Evolutionary conservation across 2,329 filamentous ascomycete genomes (phyloP).

Genomic region (Fusarium haematococcum): DNA sequence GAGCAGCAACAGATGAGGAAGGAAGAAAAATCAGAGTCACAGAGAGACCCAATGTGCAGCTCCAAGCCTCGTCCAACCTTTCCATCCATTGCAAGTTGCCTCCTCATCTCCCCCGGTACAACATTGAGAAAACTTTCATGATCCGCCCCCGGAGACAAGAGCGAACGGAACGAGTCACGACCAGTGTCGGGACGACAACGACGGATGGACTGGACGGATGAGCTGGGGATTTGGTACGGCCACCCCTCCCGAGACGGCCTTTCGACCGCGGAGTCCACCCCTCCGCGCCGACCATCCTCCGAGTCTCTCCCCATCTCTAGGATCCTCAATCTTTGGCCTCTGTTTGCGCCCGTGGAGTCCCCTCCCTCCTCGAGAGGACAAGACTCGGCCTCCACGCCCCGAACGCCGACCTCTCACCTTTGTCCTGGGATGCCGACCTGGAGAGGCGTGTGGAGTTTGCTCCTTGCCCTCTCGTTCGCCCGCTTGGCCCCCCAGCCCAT

Average conservation of each 20-base stretch:
- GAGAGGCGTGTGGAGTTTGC: slow-evolving; percentile 23
- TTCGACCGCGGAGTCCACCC: slow-evolving; percentile 18
- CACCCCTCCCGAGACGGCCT: slow-evolving; percentile 25
- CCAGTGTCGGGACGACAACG: slow-evolving; percentile 33
- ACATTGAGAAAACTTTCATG: slow-evolving; percentile 25
- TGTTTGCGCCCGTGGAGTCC: slow-evolving; percentile 8
- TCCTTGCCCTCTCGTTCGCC: slow-evolving; percentile 25
- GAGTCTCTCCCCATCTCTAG: slow-evolving; percentile 28
- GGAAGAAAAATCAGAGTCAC: not conserved
- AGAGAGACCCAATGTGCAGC: not conserved
- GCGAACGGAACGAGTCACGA: slow-evolving; percentile 36
- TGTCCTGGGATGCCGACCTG: slow-evolving; percentile 6
- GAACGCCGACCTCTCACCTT: slow-evolving; percentile 40
- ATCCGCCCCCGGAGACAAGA: slow-evolving; percentile 32
- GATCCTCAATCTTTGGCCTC: slow-evolving; percentile 3
- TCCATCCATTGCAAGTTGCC: not conserved
- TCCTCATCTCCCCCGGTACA: slow-evolving; percentile 16
- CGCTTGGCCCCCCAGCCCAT: slow-evolving; percentile 32
- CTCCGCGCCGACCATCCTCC: slow-evolving; percentile 24
- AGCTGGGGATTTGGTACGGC: slow-evolving; percentile 27
- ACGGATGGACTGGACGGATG: slow-evolving; percentile 21
- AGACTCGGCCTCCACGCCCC: slow-evolving; percentile 40
- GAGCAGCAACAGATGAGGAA: slow-evolving; percentile 16
- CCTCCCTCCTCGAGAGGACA: not conserved
- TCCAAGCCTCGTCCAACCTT: not conserved